A percentile compares a stretch with the other conserved stretches of the same genome.
Conservation (phyloP, 371 early-diverging fungal genomes). For the Blakeslea trispora region DNA sequence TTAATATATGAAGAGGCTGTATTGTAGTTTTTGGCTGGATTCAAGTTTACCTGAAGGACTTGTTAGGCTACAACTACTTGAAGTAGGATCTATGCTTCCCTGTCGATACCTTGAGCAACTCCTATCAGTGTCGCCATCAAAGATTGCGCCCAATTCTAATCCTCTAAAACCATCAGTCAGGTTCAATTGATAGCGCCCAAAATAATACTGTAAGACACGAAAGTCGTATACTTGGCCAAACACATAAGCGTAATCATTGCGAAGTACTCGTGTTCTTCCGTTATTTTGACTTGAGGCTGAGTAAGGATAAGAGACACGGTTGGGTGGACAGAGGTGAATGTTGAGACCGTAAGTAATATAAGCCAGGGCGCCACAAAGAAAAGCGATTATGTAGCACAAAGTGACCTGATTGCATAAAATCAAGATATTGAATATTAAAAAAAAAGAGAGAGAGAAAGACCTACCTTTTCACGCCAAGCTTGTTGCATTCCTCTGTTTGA, state of each 20-base stretch:
- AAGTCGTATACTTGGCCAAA: slow-evolving; percentile 49
- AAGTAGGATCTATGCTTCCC: slow-evolving; percentile 16
- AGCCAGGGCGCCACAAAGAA: slow-evolving; percentile 66
- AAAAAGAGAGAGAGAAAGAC: background rate
- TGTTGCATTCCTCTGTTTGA: slow-evolving; percentile 54
- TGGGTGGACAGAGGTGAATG: slow-evolving; percentile 50
- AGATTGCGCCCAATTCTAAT: slow-evolving; percentile 49
- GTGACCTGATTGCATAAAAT: slow-evolving; percentile 45
- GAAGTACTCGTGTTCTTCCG: slow-evolving; percentile 26
- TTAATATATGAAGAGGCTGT: background rate
- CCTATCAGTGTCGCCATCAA: slow-evolving; percentile 45
- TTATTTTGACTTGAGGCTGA: slow-evolving; percentile 14
- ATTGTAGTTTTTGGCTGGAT: slow-evolving; percentile 29
- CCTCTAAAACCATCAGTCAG: slow-evolving; percentile 47
- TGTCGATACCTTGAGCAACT: slow-evolving; percentile 40
- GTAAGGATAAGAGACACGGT: slow-evolving; percentile 30
- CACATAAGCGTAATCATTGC: slow-evolving; percentile 37
- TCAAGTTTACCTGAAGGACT: slow-evolving; percentile 29
- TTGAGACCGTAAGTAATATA: slow-evolving; percentile 73
- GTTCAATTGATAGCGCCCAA: slow-evolving; percentile 34
- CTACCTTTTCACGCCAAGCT: slow-evolving; percentile 74
- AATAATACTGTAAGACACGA: slow-evolving; percentile 32
- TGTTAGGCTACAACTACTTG: slow-evolving; percentile 36
- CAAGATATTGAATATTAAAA: background rate
- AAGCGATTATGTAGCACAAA: slow-evolving; percentile 65